phyloP scores from a whole-genome alignment of 1,284 basidiomycete species.

The Boletellus dicymbophilus region DNA sequence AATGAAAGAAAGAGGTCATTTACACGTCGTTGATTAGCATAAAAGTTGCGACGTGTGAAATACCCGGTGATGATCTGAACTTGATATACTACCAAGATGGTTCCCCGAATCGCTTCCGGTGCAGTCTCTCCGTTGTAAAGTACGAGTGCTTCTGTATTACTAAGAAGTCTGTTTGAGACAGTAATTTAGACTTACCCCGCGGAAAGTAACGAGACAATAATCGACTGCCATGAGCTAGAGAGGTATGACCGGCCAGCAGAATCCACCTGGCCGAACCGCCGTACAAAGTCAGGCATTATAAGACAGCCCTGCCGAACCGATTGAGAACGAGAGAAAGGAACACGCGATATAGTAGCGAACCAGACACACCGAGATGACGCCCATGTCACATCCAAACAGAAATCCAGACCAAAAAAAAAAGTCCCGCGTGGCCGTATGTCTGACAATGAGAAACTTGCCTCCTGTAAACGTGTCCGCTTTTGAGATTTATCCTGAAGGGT shows the following conservation, averaged over 20 bases:
- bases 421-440: neutral
- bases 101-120: constrained; percentile 74
- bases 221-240: constrained; percentile 65
- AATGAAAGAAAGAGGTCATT: neutral
- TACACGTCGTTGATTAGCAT: neutral
- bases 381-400: constrained; percentile 71
- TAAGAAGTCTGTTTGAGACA: neutral
- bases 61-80: constrained; percentile 74
- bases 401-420: constrained; percentile 42
- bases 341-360: neutral
- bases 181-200: constrained; percentile 53
- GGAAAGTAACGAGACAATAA: constrained; percentile 79
- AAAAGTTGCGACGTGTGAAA: constrained; percentile 13
- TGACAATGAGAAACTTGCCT: constrained; percentile 10
- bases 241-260: constrained; percentile 53
- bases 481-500: constrained; percentile 18
- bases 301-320: constrained; percentile 62
- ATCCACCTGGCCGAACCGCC: constrained; percentile 61
- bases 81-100: constrained; percentile 75
- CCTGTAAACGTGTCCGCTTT: constrained; percentile 1
- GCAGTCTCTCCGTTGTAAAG: constrained; percentile 82
- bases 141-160: too few relatives aligned
- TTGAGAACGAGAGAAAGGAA: neutral
- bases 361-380: constrained; percentile 59
- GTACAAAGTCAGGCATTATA: constrained; percentile 78